Percentiles rank a stretch among this genome's conserved stretches.
These are phyloP conservation scores for Podospora bellae-mahoneyi DNA, from an alignment of 495 filamentous ascomycete genomes.

Conservation along the genomic window DNA sequence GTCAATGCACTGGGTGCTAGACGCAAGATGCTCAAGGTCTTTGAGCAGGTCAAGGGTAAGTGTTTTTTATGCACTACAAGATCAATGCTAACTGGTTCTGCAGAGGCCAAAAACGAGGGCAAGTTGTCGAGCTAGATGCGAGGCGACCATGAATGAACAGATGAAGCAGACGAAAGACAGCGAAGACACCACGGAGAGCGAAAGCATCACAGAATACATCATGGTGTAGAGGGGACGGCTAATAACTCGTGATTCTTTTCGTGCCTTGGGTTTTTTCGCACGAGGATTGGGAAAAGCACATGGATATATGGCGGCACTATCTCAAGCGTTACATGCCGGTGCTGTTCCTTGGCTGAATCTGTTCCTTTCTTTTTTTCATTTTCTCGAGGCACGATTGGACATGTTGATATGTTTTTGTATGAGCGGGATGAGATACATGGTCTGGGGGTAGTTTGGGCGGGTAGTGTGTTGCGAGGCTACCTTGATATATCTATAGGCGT, in stretches of 20 bases:
- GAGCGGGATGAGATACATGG: background rate
- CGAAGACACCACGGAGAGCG: background rate
- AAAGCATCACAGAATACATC: background rate
- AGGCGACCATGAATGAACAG: background rate
- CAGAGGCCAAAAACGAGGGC: slow-evolving; percentile 38
- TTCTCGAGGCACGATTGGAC: background rate
- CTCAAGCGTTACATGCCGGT: background rate
- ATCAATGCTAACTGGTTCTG: slow-evolving; percentile 14
- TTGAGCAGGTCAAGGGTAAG: slow-evolving; percentile 84
- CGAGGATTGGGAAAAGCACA: background rate
- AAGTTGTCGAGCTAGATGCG: slow-evolving; percentile 46
- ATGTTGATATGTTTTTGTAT: background rate
- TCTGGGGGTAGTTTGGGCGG: background rate
- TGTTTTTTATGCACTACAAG: background rate
- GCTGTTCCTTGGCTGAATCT: background rate
- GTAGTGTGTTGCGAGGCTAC: background rate
- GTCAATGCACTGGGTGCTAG: slow-evolving; percentile 93
- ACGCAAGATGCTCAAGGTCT: slow-evolving; percentile 98
- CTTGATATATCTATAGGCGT: background rate
- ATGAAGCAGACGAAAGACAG: background rate
- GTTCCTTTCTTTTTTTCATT: background rate
- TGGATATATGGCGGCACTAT: background rate
- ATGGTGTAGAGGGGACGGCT: background rate
- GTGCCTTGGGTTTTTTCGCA: background rate
- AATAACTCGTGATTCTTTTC: background rate